Conservation (phyloP, 2,329 filamentous ascomycete genomes). For the Xylaria sp. region DNA sequence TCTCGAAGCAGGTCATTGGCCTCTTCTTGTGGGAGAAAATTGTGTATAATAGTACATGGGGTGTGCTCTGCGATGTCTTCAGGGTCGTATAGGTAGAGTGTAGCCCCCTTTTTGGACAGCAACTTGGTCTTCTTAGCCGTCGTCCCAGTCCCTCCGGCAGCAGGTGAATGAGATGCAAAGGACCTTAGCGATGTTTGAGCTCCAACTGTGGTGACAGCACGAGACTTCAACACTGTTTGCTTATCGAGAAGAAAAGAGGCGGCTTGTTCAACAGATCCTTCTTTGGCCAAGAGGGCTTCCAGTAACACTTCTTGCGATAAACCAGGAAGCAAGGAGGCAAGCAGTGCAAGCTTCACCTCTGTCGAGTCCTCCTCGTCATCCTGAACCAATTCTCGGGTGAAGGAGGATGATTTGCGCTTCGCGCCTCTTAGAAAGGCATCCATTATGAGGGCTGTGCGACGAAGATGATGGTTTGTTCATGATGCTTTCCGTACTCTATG, state of each 20-base stretch:
- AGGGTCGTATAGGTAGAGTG: slow-evolving; percentile 82
- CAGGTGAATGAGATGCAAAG: slow-evolving; percentile 46
- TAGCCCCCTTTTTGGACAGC: slow-evolving; percentile 77
- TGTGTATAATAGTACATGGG: slow-evolving; percentile 90
- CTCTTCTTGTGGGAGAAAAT: slow-evolving; percentile 75
- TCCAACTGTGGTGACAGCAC: slow-evolving; percentile 47
- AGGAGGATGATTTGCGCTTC: slow-evolving; percentile 54
- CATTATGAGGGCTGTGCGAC: slow-evolving; percentile 48
- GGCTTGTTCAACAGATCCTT: slow-evolving; percentile 75
- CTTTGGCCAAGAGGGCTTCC: slow-evolving; percentile 76
- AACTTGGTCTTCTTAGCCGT: slow-evolving; percentile 50
- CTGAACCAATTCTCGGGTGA: slow-evolving; percentile 19
- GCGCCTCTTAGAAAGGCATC: slow-evolving; percentile 61
- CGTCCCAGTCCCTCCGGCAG: slow-evolving; percentile 23
- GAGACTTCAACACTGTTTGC: slow-evolving; percentile 38
- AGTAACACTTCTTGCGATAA: slow-evolving; percentile 71
- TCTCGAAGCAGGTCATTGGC: slow-evolving; percentile 79
- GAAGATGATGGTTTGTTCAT: slow-evolving; percentile 8
- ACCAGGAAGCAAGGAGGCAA: slow-evolving; percentile 76
- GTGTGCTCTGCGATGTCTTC: slow-evolving; percentile 82
- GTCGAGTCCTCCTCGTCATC: slow-evolving; percentile 70
- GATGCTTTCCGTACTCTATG: background rate
- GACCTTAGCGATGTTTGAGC: slow-evolving; percentile 68
- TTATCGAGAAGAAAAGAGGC: slow-evolving; percentile 57
- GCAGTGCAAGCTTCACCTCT: slow-evolving; percentile 84